A percentile compares a stretch with the other conserved stretches of the same genome.
Evolutionary conservation across 345 rosid genomes (phyloP).

Genomic region (Salix caprea): DNA sequence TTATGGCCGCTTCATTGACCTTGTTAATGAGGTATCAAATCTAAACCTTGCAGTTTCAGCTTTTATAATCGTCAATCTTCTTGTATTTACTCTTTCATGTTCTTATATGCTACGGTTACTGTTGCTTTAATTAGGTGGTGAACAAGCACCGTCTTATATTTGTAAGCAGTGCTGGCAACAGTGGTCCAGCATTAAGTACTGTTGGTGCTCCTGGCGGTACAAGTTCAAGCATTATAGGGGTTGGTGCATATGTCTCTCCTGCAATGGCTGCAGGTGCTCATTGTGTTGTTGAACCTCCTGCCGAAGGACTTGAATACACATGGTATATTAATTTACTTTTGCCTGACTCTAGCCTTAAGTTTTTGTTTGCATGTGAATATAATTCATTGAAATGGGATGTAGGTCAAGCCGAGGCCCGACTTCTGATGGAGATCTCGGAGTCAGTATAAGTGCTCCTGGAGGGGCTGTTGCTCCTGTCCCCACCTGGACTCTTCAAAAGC

Average conservation of each 20-base stretch:
- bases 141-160: slow-evolving; percentile 79
- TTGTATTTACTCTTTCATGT: slow-evolving; percentile 16
- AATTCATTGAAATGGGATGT: slow-evolving; percentile 26
- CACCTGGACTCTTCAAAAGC: slow-evolving; percentile 96
- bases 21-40: slow-evolving; percentile 75
- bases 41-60: slow-evolving; percentile 16
- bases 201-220: slow-evolving; percentile 99
- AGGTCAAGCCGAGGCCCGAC: slow-evolving; percentile 99
- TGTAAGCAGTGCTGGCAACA: slow-evolving; percentile 98
- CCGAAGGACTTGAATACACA: slow-evolving; percentile 90
- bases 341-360: slow-evolving; percentile 8
- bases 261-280: slow-evolving; percentile 98
- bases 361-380: slow-evolving; percentile 18
- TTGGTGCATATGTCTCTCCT: slow-evolving; percentile 98
- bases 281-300: slow-evolving; percentile 85
- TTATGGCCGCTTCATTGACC: slow-evolving; percentile 96
- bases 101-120: slow-evolving; percentile 10
- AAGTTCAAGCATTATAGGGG: slow-evolving; percentile 86
- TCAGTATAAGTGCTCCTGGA: slow-evolving; percentile 95
- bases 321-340: slow-evolving; percentile 47
- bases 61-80: neutral
- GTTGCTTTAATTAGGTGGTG: slow-evolving; percentile 56
- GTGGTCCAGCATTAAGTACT: slow-evolving; percentile 92
- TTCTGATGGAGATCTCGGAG: slow-evolving; percentile 96
- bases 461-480: slow-evolving; percentile 99